Evolutionary conservation across 176 grass and related monocot species (phyloP).

Genomic region (Cenchrus americanus): DNA sequence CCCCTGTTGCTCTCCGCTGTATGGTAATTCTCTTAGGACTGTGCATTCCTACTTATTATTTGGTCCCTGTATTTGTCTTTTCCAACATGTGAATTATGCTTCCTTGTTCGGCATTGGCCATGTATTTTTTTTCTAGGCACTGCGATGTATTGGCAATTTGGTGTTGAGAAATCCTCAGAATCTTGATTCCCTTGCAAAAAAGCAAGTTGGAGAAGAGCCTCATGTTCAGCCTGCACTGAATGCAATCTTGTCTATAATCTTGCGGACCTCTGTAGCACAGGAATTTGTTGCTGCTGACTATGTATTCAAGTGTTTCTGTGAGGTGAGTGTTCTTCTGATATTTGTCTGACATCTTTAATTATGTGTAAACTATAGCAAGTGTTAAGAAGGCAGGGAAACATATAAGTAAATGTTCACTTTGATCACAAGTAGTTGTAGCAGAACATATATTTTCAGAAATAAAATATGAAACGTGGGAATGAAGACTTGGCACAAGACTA

Average conservation of each 20-base stretch:
- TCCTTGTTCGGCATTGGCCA: conserved; percentile 12
- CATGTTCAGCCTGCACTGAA: conserved; percentile 86
- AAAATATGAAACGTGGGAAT: not conserved
- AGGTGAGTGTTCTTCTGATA: conserved; percentile 58
- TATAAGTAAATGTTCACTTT: not conserved
- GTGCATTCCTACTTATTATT: conserved; percentile 15
- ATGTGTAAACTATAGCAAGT: conserved; percentile 21
- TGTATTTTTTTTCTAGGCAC: conserved; percentile 66
- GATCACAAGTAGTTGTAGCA: not conserved
- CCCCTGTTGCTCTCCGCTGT: conserved; percentile 85
- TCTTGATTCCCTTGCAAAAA: conserved; percentile 74
- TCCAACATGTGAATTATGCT: conserved; percentile 16
- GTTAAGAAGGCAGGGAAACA: not conserved
- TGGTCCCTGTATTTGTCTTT: conserved; percentile 11
- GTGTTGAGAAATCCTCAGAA: conserved; percentile 89
- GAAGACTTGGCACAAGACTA: not conserved
- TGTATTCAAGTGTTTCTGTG: conserved; percentile 94
- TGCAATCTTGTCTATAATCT: conserved; percentile 82
- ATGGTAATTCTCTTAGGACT: conserved; percentile 63
- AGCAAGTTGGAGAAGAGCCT: conserved; percentile 94
- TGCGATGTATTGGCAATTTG: conserved; percentile 89
- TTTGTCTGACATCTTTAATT: conserved; percentile 26
- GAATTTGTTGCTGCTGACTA: conserved; percentile 96
- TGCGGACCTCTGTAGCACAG: conserved; percentile 74
- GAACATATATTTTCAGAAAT: not conserved